phyloP scores from a whole-genome alignment of 768 basidiomycete genomes.

The Pleurotus djamor region DNA sequence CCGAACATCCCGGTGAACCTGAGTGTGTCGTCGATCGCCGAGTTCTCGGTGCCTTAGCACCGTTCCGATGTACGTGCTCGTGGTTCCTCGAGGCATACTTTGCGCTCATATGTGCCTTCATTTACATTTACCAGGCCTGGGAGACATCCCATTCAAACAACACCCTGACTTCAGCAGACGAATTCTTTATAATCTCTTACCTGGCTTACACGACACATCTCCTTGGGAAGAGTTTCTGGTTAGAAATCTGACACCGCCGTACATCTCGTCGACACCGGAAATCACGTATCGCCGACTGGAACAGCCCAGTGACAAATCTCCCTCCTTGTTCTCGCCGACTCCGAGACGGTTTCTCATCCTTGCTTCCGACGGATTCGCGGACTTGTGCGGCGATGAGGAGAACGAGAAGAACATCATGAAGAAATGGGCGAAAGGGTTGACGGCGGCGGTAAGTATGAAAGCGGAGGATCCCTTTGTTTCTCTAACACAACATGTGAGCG shows the following conservation, averaged over 20 bases:
- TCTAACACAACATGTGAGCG: conserved; percentile 4
- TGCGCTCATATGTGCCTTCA: background rate
- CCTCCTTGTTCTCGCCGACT: conserved; percentile 19
- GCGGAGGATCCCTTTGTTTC: conserved; percentile 5
- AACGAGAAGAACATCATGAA: conserved; percentile 43
- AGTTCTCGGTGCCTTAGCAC: conserved; percentile 76
- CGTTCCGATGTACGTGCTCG: conserved; percentile 63
- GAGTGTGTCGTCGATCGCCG: conserved; percentile 66
- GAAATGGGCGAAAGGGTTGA: conserved; percentile 50
- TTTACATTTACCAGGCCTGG: conserved; percentile 43
- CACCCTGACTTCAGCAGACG: conserved; percentile 67
- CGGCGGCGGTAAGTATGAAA: conserved; percentile 17
- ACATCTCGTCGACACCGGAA: conserved; percentile 64
- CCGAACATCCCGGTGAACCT: conserved; percentile 67
- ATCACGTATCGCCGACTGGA: conserved; percentile 54
- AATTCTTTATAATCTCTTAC: conserved; percentile 63
- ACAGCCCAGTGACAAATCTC: conserved; percentile 6
- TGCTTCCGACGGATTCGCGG: conserved; percentile 67
- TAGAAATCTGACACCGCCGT: conserved; percentile 63
- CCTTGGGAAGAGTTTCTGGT: conserved; percentile 67
- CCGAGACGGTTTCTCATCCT: conserved; percentile 49
- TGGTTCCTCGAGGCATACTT: background rate
- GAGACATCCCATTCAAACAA: conserved; percentile 73
- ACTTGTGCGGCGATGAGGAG: conserved; percentile 49
- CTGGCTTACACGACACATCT: conserved; percentile 57